These are phyloP conservation scores for Phoenix roebelenii DNA, from an alignment of 176 grass and related monocot species.

Conservation along the genomic window DNA sequence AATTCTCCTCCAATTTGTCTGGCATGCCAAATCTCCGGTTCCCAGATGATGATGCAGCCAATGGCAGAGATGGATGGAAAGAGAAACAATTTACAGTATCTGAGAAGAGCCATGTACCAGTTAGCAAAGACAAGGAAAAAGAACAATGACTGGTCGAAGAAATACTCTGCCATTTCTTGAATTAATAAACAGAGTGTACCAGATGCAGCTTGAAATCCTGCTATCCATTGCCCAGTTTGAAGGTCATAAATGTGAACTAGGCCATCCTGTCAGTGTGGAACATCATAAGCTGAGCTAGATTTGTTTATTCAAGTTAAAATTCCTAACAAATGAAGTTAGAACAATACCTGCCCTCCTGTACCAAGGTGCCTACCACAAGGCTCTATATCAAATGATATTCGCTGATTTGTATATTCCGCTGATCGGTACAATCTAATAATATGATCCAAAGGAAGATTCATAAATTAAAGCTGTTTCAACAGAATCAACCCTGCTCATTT, in stretches of 20 bases:
- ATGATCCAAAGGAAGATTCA: not conserved
- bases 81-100: slow-evolving; percentile 76
- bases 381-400: slow-evolving; percentile 95
- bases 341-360: slow-evolving; percentile 73
- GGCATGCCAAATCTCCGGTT: slow-evolving; percentile 59
- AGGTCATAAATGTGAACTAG: slow-evolving; percentile 91
- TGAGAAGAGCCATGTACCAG: slow-evolving; percentile 26
- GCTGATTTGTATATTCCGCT: slow-evolving; percentile 81
- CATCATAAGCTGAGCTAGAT: too few relatives aligned
- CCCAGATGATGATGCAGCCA: slow-evolving; percentile 73
- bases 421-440: slow-evolving; percentile 73
- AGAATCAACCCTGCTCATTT: too few relatives aligned
- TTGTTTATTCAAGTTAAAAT: not conserved
- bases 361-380: slow-evolving; percentile 81
- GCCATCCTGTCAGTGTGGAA: slow-evolving; percentile 47
- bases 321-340: not conserved
- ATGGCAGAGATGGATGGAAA: slow-evolving; percentile 77
- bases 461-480: too few relatives aligned
- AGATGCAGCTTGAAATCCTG: slow-evolving; percentile 75
- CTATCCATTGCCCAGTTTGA: slow-evolving; percentile 70
- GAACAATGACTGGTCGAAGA: slow-evolving; percentile 3
- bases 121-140: not conserved
- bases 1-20: slow-evolving; percentile 49
- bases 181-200: slow-evolving; percentile 39
- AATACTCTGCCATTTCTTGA: not conserved